These are phyloP conservation scores for Exophiala alcalophila DNA, from an alignment of 2,329 filamentous ascomycete species.

Conservation along the genomic window DNA sequence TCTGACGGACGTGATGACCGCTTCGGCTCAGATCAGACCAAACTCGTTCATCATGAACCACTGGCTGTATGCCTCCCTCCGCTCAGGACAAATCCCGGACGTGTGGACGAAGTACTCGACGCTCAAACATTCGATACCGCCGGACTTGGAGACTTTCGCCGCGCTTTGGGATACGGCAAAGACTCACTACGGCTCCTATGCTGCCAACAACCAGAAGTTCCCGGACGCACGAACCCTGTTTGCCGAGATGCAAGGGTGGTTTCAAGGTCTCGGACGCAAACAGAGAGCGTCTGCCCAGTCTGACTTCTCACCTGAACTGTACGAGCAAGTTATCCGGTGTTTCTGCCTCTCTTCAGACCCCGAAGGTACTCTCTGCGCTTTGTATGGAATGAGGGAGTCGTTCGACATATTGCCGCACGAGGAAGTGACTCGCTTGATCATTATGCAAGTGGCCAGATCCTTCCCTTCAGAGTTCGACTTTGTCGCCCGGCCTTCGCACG, in stretches of 20 bases:
- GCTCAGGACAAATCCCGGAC: slow-evolving; percentile 54
- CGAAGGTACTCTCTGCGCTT: slow-evolving; percentile 48
- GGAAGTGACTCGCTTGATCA: slow-evolving; percentile 47
- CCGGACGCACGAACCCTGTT: slow-evolving; percentile 47
- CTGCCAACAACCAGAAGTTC: slow-evolving; percentile 47
- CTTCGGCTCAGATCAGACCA: slow-evolving; percentile 60
- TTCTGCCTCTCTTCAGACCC: slow-evolving; percentile 52
- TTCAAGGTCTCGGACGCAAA: slow-evolving; percentile 35
- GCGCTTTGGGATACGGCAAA: slow-evolving; percentile 60
- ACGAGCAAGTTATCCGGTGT: slow-evolving; percentile 52
- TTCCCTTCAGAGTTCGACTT: slow-evolving; percentile 38
- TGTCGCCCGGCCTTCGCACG: slow-evolving; percentile 21
- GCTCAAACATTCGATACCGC: slow-evolving; percentile 53
- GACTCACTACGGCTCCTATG: slow-evolving; percentile 48
- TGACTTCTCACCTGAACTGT: slow-evolving; percentile 49
- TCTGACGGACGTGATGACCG: slow-evolving; percentile 60
- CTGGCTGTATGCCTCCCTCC: slow-evolving; percentile 64
- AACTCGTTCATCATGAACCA: slow-evolving; percentile 79
- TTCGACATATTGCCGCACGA: slow-evolving; percentile 49
- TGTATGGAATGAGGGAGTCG: slow-evolving; percentile 44
- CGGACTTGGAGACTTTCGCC: slow-evolving; percentile 67
- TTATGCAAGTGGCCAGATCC: slow-evolving; percentile 49
- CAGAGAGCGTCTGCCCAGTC: slow-evolving; percentile 33
- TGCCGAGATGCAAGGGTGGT: slow-evolving; percentile 50
- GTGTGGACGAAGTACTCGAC: slow-evolving; percentile 57